Evolutionary conservation across 2,329 filamentous ascomycete species (phyloP).

Genomic region (Gaeumannomyces sp.): DNA sequence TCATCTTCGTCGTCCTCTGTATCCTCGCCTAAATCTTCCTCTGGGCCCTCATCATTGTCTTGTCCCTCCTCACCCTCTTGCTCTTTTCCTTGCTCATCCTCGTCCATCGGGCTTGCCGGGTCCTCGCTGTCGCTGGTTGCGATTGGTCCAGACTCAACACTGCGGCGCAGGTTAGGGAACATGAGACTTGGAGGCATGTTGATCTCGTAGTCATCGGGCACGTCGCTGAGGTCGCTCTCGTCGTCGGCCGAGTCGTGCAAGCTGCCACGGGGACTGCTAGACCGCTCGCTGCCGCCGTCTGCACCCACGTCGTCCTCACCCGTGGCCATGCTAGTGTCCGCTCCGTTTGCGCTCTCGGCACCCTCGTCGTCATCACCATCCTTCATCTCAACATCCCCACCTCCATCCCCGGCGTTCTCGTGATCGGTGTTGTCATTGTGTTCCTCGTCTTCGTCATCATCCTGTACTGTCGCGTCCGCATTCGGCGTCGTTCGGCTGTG

Average conservation of each 20-base stretch:
- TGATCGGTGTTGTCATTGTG: slow-evolving; percentile 33
- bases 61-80: slow-evolving; percentile 15
- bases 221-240: slow-evolving; percentile 64
- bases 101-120: slow-evolving; percentile 15
- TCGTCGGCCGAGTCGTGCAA: slow-evolving; percentile 61
- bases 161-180: slow-evolving; percentile 43
- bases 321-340: slow-evolving; percentile 13
- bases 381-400: slow-evolving; percentile 39
- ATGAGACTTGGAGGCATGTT: slow-evolving; percentile 47
- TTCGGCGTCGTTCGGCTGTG: slow-evolving; percentile 33
- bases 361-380: slow-evolving; percentile 28
- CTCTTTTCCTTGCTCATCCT: slow-evolving; percentile 19
- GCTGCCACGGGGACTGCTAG: slow-evolving; percentile 48
- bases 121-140: slow-evolving; percentile 12
- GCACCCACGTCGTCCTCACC: slow-evolving; percentile 23
- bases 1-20: slow-evolving; percentile 21
- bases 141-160: slow-evolving; percentile 25
- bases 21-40: slow-evolving; percentile 13
- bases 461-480: slow-evolving; percentile 20
- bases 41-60: slow-evolving; percentile 12
- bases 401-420: slow-evolving; percentile 22
- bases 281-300: slow-evolving; percentile 26
- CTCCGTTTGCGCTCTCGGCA: slow-evolving; percentile 22
- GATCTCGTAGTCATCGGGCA: slow-evolving; percentile 52
- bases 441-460: slow-evolving; percentile 25